Conservation (phyloP, 2,329 filamentous ascomycete species). For the Talaromyces albobiverticillius region DNA sequence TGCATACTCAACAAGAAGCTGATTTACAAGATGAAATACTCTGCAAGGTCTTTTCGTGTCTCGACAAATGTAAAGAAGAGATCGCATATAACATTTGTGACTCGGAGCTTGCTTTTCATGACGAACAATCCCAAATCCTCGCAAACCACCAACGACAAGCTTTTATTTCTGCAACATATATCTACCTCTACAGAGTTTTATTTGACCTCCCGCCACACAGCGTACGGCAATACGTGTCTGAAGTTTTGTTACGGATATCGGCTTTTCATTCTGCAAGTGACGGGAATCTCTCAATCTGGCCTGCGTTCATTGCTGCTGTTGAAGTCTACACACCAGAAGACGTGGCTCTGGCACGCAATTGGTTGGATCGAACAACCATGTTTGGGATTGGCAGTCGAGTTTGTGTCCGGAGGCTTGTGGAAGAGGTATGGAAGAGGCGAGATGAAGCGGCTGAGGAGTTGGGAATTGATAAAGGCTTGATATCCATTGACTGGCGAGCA, state of each 20-base stretch:
- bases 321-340: constrained; percentile 19
- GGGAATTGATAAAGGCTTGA: constrained; percentile 4
- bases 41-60: not conserved
- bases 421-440: constrained; percentile 1
- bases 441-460: not conserved
- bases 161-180: constrained; percentile 19
- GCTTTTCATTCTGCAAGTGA: constrained; percentile 11
- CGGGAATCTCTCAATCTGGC: constrained; percentile 22
- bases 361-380: not conserved
- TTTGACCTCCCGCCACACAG: constrained; percentile 18
- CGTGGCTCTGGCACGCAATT: constrained; percentile 6
- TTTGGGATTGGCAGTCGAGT: constrained; percentile 5
- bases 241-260: constrained; percentile 15
- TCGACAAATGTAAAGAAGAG: constrained; percentile 2
- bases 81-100: not conserved
- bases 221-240: constrained; percentile 15
- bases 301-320: constrained; percentile 21
- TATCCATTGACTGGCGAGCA: constrained; percentile 3
- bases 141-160: constrained; percentile 17
- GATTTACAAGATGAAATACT: not conserved
- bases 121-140: not conserved
- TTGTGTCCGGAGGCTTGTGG: not conserved
- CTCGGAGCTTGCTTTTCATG: not conserved
- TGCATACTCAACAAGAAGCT: not conserved
- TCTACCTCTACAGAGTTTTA: constrained; percentile 19